Evolutionary conservation across 495 filamentous ascomycete genomes (phyloP).

Genomic region (Lophium mytilinum): DNA sequence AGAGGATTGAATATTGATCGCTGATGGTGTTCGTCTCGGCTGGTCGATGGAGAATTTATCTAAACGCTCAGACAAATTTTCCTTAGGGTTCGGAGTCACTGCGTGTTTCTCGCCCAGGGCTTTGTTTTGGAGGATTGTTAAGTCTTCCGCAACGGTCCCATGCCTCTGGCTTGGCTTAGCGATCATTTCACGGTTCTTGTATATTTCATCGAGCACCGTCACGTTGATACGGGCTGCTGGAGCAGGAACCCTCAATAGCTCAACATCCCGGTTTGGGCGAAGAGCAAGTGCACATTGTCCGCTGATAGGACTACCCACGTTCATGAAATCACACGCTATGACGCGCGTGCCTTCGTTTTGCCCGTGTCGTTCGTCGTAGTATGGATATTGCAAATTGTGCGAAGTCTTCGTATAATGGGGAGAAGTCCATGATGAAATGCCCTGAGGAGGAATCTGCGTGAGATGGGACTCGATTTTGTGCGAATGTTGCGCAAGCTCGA

Average conservation of each 20-base stretch:
- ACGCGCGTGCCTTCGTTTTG: conserved; percentile 54
- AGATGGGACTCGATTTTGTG: conserved; percentile 7
- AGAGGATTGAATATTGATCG: conserved; percentile 13
- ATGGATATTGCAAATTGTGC: conserved; percentile 45
- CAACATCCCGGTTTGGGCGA: conserved; percentile 58
- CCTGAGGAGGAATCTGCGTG: background rate
- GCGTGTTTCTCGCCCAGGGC: conserved; percentile 17
- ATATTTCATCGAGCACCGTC: conserved; percentile 26
- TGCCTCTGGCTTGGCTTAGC: conserved; percentile 13
- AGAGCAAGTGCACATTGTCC: conserved; percentile 61
- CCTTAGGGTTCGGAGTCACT: conserved; percentile 11
- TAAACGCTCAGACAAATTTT: conserved; percentile 16
- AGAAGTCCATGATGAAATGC: conserved; percentile 38
- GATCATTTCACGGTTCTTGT: conserved; percentile 8
- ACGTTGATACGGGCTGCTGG: conserved; percentile 19
- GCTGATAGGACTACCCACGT: conserved; percentile 47
- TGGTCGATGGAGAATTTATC: conserved; percentile 24
- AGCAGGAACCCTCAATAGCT: conserved; percentile 47
- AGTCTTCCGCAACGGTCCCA: conserved; percentile 23
- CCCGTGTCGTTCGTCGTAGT: conserved; percentile 37
- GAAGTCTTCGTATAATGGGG: conserved; percentile 43
- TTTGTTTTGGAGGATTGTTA: conserved; percentile 19
- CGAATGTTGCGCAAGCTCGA: conserved; percentile 33
- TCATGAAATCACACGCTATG: conserved; percentile 83
- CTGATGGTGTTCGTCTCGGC: conserved; percentile 8